Percentiles rank a stretch among this genome's conserved stretches.
Conservation (phyloP, 2,329 filamentous ascomycete genomes). For the Xylaria sp. region DNA sequence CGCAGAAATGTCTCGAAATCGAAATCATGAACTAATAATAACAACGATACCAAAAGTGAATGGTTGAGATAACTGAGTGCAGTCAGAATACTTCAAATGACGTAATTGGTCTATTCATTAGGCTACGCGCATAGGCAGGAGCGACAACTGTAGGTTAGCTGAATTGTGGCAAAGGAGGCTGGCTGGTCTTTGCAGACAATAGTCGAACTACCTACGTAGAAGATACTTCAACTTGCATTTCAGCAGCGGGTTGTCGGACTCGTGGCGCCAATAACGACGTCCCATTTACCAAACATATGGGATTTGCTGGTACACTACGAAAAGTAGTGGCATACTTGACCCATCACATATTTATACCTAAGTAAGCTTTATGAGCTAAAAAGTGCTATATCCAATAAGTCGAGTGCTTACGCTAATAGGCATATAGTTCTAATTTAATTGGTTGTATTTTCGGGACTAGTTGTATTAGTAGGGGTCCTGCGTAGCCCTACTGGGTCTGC, state of each 20-base stretch:
- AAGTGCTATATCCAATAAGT: not conserved
- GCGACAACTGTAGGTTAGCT: not conserved
- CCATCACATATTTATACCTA: not conserved
- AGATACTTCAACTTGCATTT: not conserved
- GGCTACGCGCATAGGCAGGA: not conserved
- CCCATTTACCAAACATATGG: not conserved
- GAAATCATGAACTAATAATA: no score
- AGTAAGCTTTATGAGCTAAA: not conserved
- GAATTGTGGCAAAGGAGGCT: not conserved
- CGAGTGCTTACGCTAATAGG: not conserved
- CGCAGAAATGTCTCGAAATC: no score
- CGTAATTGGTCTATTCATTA: not conserved
- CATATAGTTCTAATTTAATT: not conserved
- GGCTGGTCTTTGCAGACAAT: conserved; percentile 20
- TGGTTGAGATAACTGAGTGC: not conserved
- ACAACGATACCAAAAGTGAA: no score
- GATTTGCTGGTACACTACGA: conserved; percentile 2
- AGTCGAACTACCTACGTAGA: not conserved
- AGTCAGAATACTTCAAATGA: not conserved
- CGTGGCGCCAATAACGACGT: not conserved
- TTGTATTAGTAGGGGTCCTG: not conserved
- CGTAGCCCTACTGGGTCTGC: no score
- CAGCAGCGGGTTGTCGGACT: not conserved
- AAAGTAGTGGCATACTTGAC: not conserved
- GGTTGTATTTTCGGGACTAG: not conserved